phyloP scores from a whole-genome alignment of 2,329 filamentous ascomycete genomes.

The Trichoderma hamatum region DNA sequence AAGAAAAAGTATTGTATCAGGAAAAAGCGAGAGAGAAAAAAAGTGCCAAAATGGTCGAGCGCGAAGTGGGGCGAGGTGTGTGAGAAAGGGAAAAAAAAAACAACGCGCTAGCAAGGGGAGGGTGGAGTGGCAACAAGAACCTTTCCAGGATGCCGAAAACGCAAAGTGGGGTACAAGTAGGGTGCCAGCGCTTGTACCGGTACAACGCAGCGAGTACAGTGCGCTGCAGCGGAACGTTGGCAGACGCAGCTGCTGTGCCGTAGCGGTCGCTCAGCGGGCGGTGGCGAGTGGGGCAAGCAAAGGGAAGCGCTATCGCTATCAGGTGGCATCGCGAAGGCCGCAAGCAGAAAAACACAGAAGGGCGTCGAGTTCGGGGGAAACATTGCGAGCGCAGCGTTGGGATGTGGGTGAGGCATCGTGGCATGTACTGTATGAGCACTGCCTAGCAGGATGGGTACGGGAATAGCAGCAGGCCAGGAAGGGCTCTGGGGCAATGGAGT shows the following conservation, averaged over 20 bases:
- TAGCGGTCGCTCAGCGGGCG: conserved; percentile 22
- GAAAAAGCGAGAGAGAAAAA: conserved; percentile 14
- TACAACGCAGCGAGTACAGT: conserved; percentile 1
- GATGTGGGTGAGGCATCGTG: neutral
- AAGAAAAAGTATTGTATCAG: conserved; percentile 7
- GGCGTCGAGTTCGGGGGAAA: neutral
- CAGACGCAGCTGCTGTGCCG: neutral
- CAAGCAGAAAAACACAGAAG: conserved; percentile 30
- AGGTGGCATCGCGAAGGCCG: conserved; percentile 30
- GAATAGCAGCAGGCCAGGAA: conserved; percentile 8
- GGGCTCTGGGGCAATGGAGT: conserved; percentile 23
- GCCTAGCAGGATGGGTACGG: conserved; percentile 22
- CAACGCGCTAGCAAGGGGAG: conserved; percentile 15
- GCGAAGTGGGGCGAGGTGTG: conserved; percentile 23
- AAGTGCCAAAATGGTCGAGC: conserved; percentile 11
- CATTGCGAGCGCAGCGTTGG: conserved; percentile 2
- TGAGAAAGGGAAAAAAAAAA: neutral
- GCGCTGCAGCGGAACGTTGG: conserved; percentile 30
- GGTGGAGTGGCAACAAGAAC: conserved; percentile 28
- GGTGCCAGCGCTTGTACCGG: conserved; percentile 8
- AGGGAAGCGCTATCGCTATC: conserved; percentile 9
- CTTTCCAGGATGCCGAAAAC: conserved; percentile 18
- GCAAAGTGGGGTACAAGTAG: conserved; percentile 31
- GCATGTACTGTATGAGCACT: neutral
- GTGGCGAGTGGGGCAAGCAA: conserved; percentile 34